A percentile compares a stretch with the other conserved stretches of the same genome.
These are phyloP conservation scores for Ustilago vetiveriae DNA, from an alignment of 1,284 basidiomycete genomes.

Conservation along the genomic window DNA sequence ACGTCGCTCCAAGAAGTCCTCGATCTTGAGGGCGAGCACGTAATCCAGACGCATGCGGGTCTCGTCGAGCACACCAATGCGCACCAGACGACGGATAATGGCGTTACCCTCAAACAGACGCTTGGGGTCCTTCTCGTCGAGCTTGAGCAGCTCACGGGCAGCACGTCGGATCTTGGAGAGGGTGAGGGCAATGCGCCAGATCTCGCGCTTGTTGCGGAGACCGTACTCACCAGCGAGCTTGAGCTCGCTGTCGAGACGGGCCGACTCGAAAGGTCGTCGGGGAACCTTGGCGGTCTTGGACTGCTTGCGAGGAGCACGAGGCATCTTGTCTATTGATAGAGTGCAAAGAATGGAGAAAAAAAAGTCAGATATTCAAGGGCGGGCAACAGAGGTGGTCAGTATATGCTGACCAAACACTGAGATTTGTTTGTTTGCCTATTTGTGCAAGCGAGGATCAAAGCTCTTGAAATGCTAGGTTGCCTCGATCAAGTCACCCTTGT, in stretches of 20 bases:
- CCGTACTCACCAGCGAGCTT: conserved; percentile 99
- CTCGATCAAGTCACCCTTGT: conserved; percentile 55
- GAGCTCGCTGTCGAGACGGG: conserved; percentile 98
- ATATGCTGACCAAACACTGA: conserved; percentile 18
- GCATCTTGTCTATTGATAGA: conserved; percentile 48
- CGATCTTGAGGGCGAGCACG: conserved; percentile 97
- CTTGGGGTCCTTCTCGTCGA: conserved; percentile 99
- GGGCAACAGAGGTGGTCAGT: conserved; percentile 41
- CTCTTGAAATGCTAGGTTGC: conserved; percentile 55
- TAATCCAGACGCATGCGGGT: conserved; percentile 89
- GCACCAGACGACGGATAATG: conserved; percentile 97
- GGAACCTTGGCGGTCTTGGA: conserved; percentile 75
- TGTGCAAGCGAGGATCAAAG: conserved; percentile 53
- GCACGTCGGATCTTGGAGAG: conserved; percentile 99
- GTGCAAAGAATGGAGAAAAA: background rate
- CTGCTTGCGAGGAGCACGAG: conserved; percentile 65
- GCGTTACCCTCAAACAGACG: conserved; percentile 99
- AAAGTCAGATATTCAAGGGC: conserved; percentile 32
- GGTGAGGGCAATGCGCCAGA: conserved; percentile 96
- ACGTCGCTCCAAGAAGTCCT: conserved; percentile 99
- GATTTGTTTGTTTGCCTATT: conserved; percentile 30
- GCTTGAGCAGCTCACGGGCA: conserved; percentile 99
- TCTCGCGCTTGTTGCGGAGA: conserved; percentile 99
- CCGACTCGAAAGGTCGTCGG: conserved; percentile 94
- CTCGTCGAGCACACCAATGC: conserved; percentile 99